Evolutionary conservation across 2,329 filamentous ascomycete species (phyloP).

Genomic region (Trichophyton mentagrophytes): DNA sequence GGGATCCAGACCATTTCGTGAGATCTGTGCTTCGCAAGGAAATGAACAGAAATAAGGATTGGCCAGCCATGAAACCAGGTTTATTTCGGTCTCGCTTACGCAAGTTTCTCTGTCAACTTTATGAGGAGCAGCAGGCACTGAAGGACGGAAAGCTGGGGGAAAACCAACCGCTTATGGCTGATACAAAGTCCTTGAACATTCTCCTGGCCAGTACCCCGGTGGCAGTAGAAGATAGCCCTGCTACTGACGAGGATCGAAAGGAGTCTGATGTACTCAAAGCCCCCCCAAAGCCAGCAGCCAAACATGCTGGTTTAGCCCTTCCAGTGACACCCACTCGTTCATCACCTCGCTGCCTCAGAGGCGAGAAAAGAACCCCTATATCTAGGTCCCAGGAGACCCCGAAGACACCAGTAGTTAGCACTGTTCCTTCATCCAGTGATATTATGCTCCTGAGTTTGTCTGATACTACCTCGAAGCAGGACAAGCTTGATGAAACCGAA

Average conservation of each 20-base stretch:
- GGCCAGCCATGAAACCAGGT: slow-evolving; percentile 42
- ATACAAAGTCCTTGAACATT: slow-evolving; percentile 11
- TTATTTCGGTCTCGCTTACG: slow-evolving; percentile 55
- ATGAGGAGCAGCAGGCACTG: slow-evolving; percentile 41
- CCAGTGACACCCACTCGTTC: background rate
- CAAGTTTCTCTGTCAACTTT: slow-evolving; percentile 50
- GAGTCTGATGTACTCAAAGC: background rate
- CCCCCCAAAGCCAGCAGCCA: background rate
- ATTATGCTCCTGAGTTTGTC: background rate
- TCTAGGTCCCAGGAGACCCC: background rate
- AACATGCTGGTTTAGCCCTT: too few species aligned
- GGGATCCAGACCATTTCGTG: slow-evolving; percentile 58
- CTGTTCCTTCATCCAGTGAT: background rate
- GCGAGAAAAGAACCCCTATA: background rate
- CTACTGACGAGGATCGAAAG: background rate
- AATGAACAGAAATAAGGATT: slow-evolving; percentile 44
- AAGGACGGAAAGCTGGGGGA: background rate
- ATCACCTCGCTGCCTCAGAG: background rate
- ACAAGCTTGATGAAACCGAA: background rate
- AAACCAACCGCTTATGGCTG: slow-evolving; percentile 7
- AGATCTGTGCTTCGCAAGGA: slow-evolving; percentile 52
- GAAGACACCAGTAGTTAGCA: background rate
- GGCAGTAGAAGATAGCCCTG: background rate
- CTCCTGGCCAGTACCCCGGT: slow-evolving; percentile 8
- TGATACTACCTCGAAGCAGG: background rate